Evolutionary conservation across 2,329 filamentous ascomycete species (phyloP), one percentile per base, ranked within the genome.

Genomic region (Aspergillus ustus): DNA sequence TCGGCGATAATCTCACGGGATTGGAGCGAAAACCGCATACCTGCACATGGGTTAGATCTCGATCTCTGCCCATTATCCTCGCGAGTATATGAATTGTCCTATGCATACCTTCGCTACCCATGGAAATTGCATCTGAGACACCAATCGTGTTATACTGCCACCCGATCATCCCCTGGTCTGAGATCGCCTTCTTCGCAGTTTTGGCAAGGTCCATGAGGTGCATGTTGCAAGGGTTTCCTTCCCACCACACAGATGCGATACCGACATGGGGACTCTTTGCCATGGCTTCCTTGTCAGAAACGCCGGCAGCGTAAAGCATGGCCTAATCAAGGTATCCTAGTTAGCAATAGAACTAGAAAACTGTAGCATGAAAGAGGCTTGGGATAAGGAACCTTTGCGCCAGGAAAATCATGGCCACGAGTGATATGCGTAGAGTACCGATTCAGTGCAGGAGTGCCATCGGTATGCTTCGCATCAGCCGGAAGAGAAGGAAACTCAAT

Each of bases 81-180:
- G 37, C 40, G 13, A 45, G 29, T 57, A 29, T 29, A 25, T 50
- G 29, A 37, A 53, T 55, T 28, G 54, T 20, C 64, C 34, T 34
- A 9, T 29, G 68, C 80, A 66, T 72, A 91, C 91, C 93, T 81
- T 97, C 92, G 67, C 90, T 90, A 57, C 94, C 93, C 93, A 97
- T 97, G 3, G 94, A 96, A 72, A 97, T 97, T 52, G 89, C 93
- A 77, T 97, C 93, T 9, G 91, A 93, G 11, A 97, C 88, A 54
- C 93, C 92, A 65, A 97, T 86, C 19, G 93, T 96, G 76, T 95
- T 96, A 79, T 93, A 97, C 76, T 96, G 92, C 93, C 93, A 98
- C 48, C 87, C 93, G 25, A 98, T 83, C 91, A 97, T 96, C 25
- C 89, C 90, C 71, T 93, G 87, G 70, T 91, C 91, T 69, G 90